These are phyloP conservation scores for Fraxinus nigra DNA, from an alignment of 305 asterid genomes.

Conservation along the genomic window DNA sequence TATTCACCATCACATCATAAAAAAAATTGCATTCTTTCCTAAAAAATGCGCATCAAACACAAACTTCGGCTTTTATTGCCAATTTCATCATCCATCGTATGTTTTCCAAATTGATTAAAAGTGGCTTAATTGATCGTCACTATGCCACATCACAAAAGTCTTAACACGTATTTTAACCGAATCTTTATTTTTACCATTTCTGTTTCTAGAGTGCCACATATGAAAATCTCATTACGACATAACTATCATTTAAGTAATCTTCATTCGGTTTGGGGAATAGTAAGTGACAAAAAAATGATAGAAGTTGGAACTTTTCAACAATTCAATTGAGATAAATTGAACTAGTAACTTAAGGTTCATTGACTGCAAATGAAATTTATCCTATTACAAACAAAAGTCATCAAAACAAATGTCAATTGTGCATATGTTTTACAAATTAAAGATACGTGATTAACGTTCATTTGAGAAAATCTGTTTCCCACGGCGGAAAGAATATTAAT, in stretches of 20 bases:
- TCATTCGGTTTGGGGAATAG: background rate
- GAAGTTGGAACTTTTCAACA: background rate
- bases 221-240: no score
- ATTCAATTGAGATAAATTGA: background rate
- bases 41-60: no score
- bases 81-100: background rate
- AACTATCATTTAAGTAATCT: background rate
- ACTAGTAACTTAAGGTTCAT: background rate
- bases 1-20: no score
- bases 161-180: background rate
- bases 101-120: background rate
- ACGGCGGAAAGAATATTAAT: background rate
- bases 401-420: background rate
- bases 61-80: background rate
- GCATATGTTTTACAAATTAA: background rate
- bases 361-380: background rate
- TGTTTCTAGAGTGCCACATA: background rate
- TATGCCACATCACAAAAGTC: background rate
- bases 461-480: background rate
- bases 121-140: no score
- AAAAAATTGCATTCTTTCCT: no score
- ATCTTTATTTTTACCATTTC: no score
- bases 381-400: background rate
- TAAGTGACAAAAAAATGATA: background rate
- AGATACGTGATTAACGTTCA: background rate